Evolutionary conservation across 768 basidiomycete genomes (phyloP), one percentile per base, ranked within the genome.

Genomic region (Russula vinacea): DNA sequence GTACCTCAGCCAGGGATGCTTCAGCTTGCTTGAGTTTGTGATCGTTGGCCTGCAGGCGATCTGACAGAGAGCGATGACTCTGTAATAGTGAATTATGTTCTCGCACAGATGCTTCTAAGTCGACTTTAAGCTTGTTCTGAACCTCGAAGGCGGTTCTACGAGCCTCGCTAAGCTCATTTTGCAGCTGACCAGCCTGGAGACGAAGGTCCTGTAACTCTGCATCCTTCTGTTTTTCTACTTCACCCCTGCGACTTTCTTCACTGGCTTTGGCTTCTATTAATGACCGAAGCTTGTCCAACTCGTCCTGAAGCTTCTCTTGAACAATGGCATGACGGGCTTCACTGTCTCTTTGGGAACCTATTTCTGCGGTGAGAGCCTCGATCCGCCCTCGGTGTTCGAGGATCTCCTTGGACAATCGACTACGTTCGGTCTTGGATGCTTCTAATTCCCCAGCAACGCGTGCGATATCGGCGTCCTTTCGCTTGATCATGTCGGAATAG

Each of bases 171-270:
- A 94, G 79, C 39, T 92, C 88, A 49, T 83, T 77, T 51, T 90
- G 88, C 35, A 92, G 75, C 45, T 80, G 79, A 22, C 73, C 71
- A 24, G 83, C 82, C 70, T 92, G 87, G 11, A 72, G 71, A 24
- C 94, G 86, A 7, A 99, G 79, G 35, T 86, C 80, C 0, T 76
- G 73, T 13, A 98, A 84, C 74, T 99, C 96, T 51, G 84, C 80
- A 68, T 98, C 94, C 70, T 88, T 92, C 75, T 89, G 89, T 74
- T 87, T 88, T 73, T 94, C 92, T 0, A 86, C 92, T 71, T 97
- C 91, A 39, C 81, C 83, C 19, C 91, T 84, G 35, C 88, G 87
- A 10, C 84, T 88, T 70, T 94, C 94, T 73, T 98, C 94, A 29
- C 86, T 87, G 0, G 87, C 83, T 74, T 94, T 97, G 1, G 90